Base-by-base conservation (phyloP, 768 basidiomycete species). In the Kwoniella mangroviensis region DNA sequence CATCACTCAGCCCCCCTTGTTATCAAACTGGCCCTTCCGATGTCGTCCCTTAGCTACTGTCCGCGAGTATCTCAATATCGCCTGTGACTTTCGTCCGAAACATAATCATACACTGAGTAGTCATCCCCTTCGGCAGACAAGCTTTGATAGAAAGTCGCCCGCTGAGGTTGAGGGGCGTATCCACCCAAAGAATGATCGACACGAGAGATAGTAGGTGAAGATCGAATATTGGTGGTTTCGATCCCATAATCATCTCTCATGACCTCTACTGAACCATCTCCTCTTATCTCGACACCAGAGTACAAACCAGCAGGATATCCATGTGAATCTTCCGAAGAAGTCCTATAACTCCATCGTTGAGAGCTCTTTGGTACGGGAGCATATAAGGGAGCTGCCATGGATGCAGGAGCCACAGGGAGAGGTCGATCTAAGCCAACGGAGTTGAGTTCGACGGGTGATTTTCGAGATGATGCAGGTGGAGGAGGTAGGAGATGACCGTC, bases 401-500 rank as follows among this genome's bases (percentile, higher is more conserved):
- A 28, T 26, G 24, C 40, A 3, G 77, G 74, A 15, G 74, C 68
- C 13, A 70, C 41, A 10, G 77, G 77, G 4, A 78, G 64, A 9
- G 71, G 73, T 21, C 75, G 65, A 52, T 60, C 34, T 34, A 34
- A 65, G 17, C 12, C 42, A 12, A 19, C 28, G 4, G 59, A 56
- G 19, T 45, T 49, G 12, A 59, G 40, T 45, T 70, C 63, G 4
- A 69, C 51, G 24, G 57, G 61, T 0, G 72, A 74, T 21, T 63
- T 57, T 21, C 73, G 65, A 2, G 73, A 70, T 1, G 78, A 77
- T 9, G 78, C 74, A 5, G 78, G 75, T 2, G 71, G 65, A 9
- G 75, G 73, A 22, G 75, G 75, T 21, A 79, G 67, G n/a, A 79
- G 69, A 26, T 77, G 74, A 2, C 78, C 78, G 56, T 79, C 76